Conservation (phyloP, 805 yeast species). For the Zygotorulaspora sp. region DNA sequence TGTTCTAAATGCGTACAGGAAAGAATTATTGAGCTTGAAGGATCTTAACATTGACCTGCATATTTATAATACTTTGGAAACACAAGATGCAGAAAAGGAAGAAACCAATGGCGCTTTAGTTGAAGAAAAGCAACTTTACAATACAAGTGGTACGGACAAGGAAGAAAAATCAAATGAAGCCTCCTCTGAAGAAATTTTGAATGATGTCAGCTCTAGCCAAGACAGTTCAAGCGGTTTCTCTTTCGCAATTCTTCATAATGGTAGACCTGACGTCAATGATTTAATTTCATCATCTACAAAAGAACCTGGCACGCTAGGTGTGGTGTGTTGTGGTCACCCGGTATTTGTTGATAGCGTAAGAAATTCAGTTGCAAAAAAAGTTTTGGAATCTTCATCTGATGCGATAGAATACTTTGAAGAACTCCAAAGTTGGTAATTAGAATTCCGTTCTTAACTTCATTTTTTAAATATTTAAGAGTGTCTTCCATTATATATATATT, state of each 20-base stretch:
- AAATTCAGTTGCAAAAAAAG: constrained; percentile 39
- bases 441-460: no score
- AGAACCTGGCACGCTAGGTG: constrained; percentile 43
- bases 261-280: constrained; percentile 45
- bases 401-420: constrained; percentile 72
- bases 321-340: constrained; percentile 62
- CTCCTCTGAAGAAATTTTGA: constrained; percentile 3
- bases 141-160: background rate
- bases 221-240: constrained; percentile 1
- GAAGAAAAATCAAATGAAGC: constrained; percentile 3
- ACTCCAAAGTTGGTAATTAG: constrained; percentile 58
- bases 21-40: constrained; percentile 16
- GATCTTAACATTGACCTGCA: constrained; percentile 17
- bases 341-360: constrained; percentile 54
- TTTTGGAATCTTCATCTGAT: constrained; percentile 37
- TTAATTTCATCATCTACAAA: constrained; percentile 38
- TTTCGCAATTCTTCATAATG: constrained; percentile 38
- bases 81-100: background rate
- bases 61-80: constrained; percentile 18
- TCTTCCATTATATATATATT: no score
- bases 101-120: constrained; percentile 1
- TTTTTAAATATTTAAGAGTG: no score
- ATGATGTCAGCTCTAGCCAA: constrained; percentile 1
- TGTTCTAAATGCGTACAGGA: constrained; percentile 18
- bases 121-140: background rate